phyloP scores from a whole-genome alignment of 495 filamentous ascomycete genomes.

The Penicillium soppii region DNA sequence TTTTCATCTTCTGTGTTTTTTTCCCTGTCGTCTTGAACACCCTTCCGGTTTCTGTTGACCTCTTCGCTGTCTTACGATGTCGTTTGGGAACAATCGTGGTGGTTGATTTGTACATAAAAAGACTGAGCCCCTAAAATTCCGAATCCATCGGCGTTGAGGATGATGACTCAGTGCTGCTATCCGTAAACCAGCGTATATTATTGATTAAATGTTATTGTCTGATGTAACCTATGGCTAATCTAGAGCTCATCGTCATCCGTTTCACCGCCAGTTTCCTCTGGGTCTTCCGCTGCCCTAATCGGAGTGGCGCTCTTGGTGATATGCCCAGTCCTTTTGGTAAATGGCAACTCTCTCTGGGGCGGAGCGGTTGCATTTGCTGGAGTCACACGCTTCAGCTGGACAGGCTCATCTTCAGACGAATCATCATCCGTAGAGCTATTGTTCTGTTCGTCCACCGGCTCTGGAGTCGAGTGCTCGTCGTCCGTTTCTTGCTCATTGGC shows the following conservation, averaged over 20 bases:
- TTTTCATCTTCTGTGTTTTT: constrained; percentile 19
- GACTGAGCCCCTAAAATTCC: constrained; percentile 33
- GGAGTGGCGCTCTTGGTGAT: constrained; percentile 2
- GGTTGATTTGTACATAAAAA: constrained; percentile 48
- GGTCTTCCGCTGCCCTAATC: constrained; percentile 3
- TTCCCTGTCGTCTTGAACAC: constrained; percentile 20
- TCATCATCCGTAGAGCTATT: constrained; percentile 44
- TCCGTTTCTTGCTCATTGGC: constrained; percentile 37
- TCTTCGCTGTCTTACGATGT: constrained; percentile 23
- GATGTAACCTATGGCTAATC: not conserved
- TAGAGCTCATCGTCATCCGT: constrained; percentile 56
- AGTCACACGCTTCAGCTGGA: constrained; percentile 1
- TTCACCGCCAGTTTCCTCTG: constrained; percentile 43
- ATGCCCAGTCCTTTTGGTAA: constrained; percentile 19
- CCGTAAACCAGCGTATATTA: not conserved
- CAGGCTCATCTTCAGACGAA: not conserved
- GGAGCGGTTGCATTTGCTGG: constrained; percentile 21
- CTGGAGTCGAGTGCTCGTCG: constrained; percentile 36
- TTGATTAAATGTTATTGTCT: not conserved
- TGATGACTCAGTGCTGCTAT: not conserved
- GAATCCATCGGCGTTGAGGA: constrained; percentile 21
- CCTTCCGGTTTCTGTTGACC: constrained; percentile 25
- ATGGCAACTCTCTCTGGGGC: constrained; percentile 42
- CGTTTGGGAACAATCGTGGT: constrained; percentile 25
- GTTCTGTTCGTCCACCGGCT: constrained; percentile 35